Conservation (phyloP, 2,329 filamentous ascomycete genomes). For the Colletotrichum neosansevieriae region DNA sequence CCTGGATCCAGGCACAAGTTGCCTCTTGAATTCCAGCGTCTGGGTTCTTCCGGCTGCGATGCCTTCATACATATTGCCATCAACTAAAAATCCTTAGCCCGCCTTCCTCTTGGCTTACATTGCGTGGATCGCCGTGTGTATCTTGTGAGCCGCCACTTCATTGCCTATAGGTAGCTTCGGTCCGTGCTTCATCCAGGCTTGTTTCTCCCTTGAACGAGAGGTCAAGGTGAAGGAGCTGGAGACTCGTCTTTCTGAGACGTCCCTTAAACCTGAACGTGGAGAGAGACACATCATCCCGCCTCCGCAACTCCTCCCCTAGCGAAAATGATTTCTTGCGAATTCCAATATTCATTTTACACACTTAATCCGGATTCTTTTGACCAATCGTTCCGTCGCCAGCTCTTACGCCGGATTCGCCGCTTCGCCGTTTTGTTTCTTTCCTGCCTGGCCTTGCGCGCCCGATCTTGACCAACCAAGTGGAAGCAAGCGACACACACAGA, state of each 20-base stretch:
- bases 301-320: slow-evolving; percentile 12
- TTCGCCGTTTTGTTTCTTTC: slow-evolving; percentile 31
- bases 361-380: slow-evolving; percentile 3
- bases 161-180: slow-evolving; percentile 9
- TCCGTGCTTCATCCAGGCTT: slow-evolving; percentile 16
- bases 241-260: slow-evolving; percentile 5
- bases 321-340: slow-evolving; percentile 16
- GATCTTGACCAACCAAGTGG: slow-evolving; percentile 1
- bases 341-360: background rate
- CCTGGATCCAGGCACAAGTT: slow-evolving; percentile 12
- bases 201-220: slow-evolving; percentile 16
- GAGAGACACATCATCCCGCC: slow-evolving; percentile 23
- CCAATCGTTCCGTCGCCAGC: slow-evolving; percentile 5
- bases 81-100: slow-evolving; percentile 4
- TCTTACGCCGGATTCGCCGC: slow-evolving; percentile 32
- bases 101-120: slow-evolving; percentile 3
- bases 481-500: background rate
- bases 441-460: slow-evolving; percentile 15
- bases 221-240: background rate
- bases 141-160: background rate
- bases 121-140: slow-evolving; percentile 26
- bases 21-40: slow-evolving; percentile 10
- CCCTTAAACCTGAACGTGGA: slow-evolving; percentile 3
- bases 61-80: background rate
- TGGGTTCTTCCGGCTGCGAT: slow-evolving; percentile 5